Conservation (phyloP, 78 protist genomes). For the Planoprotostelium fungivorum region DNA sequence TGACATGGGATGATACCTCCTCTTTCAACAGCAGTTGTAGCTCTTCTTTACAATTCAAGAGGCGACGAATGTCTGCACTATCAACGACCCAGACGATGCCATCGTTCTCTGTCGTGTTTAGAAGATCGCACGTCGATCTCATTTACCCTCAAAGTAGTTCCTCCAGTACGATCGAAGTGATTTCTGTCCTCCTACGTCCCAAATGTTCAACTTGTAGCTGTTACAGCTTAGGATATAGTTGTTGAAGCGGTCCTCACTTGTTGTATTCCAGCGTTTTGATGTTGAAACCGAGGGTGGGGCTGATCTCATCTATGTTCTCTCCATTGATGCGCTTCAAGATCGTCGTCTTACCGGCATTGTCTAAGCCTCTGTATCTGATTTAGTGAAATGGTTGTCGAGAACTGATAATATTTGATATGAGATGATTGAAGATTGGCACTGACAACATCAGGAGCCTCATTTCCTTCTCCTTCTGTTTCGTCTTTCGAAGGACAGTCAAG, state of each 20-base stretch:
- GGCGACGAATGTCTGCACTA: conserved; percentile 82
- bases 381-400: not conserved
- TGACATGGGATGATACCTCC: conserved; percentile 40
- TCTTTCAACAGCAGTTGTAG: conserved; percentile 73
- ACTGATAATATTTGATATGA: not conserved
- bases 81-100: conserved; percentile 99
- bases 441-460: conserved; percentile 90
- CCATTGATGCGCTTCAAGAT: conserved; percentile 89
- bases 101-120: too few species aligned
- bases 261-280: conserved; percentile 79
- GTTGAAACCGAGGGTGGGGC: conserved; percentile 98
- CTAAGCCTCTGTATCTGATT: conserved; percentile 82
- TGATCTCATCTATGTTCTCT: conserved; percentile 80
- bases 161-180: conserved; percentile 97
- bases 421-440: not conserved
- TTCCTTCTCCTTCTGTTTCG: conserved; percentile 92
- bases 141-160: conserved; percentile 95
- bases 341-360: conserved; percentile 99
- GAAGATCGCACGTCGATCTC: too few species aligned
- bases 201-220: conserved; percentile 91
- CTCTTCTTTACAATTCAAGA: conserved; percentile 79
- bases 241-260: conserved; percentile 24
- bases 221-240: not conserved
- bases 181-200: conserved; percentile 99
- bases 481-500: conserved; percentile 87